Evolutionary conservation across 768 basidiomycete genomes (phyloP).

Genomic region (Amanita phalloides): DNA sequence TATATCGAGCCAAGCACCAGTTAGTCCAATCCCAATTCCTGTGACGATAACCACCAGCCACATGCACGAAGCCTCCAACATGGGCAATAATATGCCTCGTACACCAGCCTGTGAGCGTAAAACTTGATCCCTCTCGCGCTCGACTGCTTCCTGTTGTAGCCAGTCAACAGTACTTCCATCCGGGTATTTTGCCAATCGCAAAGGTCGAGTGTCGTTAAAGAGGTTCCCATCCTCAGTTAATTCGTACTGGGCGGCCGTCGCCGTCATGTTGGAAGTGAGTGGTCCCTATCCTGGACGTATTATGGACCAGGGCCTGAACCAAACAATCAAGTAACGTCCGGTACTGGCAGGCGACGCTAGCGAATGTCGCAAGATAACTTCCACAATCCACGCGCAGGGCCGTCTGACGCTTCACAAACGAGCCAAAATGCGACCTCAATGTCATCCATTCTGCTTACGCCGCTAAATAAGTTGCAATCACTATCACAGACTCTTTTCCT

Average conservation of each 20-base stretch:
- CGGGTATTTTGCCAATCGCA: slow-evolving; percentile 31
- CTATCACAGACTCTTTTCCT: slow-evolving; percentile 63
- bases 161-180: slow-evolving; percentile 62
- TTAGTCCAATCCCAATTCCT: slow-evolving; percentile 55
- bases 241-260: slow-evolving; percentile 21
- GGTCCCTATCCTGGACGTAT: background rate
- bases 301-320: background rate
- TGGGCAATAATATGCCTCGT: slow-evolving; percentile 42
- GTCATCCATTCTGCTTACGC: slow-evolving; percentile 50
- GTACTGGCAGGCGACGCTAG: too few species aligned
- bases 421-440: slow-evolving; percentile 30
- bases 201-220: slow-evolving; percentile 12
- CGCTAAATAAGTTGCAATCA: slow-evolving; percentile 49
- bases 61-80: slow-evolving; percentile 45
- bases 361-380: slow-evolving; percentile 8
- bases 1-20: slow-evolving; percentile 65
- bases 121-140: slow-evolving; percentile 43
- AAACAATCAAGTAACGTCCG: background rate
- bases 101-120: slow-evolving; percentile 42
- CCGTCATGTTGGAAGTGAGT: background rate
- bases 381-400: background rate
- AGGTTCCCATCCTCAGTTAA: slow-evolving; percentile 33
- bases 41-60: slow-evolving; percentile 63
- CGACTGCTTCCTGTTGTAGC: slow-evolving; percentile 53
- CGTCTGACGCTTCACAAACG: slow-evolving; percentile 2